phyloP scores from a whole-genome alignment of 2,329 filamentous ascomycete genomes.

The Aspergillus oerlinghausenensis region DNA sequence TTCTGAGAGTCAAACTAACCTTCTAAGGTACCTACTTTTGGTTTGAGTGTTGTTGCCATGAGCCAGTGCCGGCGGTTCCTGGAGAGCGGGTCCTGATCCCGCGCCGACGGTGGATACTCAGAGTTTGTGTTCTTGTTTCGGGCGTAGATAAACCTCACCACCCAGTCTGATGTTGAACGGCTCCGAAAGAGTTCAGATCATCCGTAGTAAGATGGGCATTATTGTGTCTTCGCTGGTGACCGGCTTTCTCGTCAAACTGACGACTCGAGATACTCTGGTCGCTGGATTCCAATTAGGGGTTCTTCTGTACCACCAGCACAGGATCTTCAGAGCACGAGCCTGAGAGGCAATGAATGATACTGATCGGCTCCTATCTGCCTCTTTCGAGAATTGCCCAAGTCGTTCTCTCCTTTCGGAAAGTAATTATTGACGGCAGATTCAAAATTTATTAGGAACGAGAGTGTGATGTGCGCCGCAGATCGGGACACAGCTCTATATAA shows the following conservation, averaged over 20 bases:
- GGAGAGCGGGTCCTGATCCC: conserved; percentile 1
- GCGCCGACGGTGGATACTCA: background rate
- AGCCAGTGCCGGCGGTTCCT: background rate
- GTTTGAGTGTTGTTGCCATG: background rate
- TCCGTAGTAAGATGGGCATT: background rate
- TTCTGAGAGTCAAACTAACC: background rate
- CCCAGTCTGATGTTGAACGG: background rate
- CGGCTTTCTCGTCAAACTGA: background rate
- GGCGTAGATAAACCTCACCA: background rate
- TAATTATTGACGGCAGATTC: background rate
- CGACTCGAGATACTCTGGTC: background rate
- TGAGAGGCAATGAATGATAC: background rate
- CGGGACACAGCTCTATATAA: background rate
- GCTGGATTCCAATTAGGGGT: background rate
- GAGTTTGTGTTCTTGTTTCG: background rate
- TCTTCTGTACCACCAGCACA: background rate
- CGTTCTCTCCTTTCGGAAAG: too few species aligned
- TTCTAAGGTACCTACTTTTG: background rate
- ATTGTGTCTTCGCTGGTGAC: too few species aligned
- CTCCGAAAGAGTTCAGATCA: background rate
- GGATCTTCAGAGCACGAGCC: background rate
- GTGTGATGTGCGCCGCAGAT: background rate
- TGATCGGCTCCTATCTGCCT: background rate
- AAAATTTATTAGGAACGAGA: background rate
- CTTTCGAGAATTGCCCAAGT: background rate